phyloP scores from a whole-genome alignment of 805 yeast genomes.

The Ogataea philodendri region DNA sequence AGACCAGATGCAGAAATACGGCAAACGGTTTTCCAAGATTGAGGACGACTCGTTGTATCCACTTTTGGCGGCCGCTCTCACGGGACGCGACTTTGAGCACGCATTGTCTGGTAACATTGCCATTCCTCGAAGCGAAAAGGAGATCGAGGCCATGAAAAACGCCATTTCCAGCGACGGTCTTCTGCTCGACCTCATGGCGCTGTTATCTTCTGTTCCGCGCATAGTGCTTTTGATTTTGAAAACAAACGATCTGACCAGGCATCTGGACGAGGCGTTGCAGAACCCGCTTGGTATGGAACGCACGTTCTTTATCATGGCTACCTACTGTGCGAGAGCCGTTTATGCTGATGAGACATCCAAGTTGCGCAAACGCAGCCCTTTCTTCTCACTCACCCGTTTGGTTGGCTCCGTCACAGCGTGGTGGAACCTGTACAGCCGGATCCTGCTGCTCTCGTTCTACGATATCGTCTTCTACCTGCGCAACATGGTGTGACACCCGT shows the following conservation, averaged over 20 bases:
- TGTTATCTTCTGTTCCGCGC: constrained; percentile 77
- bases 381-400: constrained; percentile 26
- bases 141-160: constrained; percentile 63
- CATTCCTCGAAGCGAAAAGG: constrained; percentile 54
- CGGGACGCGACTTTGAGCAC: constrained; percentile 85
- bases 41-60: constrained; percentile 76
- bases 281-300: constrained; percentile 85
- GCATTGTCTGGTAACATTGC: constrained; percentile 66
- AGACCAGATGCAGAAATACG: constrained; percentile 66
- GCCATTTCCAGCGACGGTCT: constrained; percentile 62
- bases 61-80: constrained; percentile 86
- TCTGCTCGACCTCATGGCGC: constrained; percentile 71
- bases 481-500: constrained; percentile 4
- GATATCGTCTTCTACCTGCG: constrained; percentile 30
- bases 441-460: constrained; percentile 33
- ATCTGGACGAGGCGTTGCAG: constrained; percentile 77
- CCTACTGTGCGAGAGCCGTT: constrained; percentile 81
- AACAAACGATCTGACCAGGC: constrained; percentile 91
- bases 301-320: constrained; percentile 84
- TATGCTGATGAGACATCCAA: constrained; percentile 52
- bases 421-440: constrained; percentile 34
- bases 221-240: constrained; percentile 83
- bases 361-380: constrained; percentile 11
- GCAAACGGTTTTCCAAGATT: constrained; percentile 76
- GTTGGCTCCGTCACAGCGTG: constrained; percentile 31